Base-by-base conservation (phyloP, 2,329 filamentous ascomycete genomes). In the Penicillium sp. region DNA sequence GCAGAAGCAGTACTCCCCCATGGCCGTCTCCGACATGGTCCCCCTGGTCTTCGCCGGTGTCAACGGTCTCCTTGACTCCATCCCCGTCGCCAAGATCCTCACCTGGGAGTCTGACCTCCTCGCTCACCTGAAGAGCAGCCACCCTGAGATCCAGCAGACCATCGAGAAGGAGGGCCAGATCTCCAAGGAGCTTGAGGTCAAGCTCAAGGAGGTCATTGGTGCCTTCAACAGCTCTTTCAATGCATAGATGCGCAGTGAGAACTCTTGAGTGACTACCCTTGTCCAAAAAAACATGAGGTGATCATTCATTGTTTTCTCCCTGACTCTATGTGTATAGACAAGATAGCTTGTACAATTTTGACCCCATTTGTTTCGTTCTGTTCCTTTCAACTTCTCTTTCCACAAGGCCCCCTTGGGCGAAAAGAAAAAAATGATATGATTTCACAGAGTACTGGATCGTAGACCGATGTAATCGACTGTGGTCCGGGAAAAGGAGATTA, bases 21-120 rank as follows among this genome's bases (percentile, higher is more conserved):
- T 97, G 93, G 91, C 92, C 73, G 94, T 98, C 80, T 95, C 96
- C 87, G 94, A 99, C 87, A 98, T 98, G 94, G 95, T 99, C 86
- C 95, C 95, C 73, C 89, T 99, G 73, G 98, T 99, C 88, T 99
- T 88, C 84, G 94, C 95, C 72, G 95, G 95, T 96, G 92, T 99
- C 85, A 98, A 98, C 85, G 95, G 95, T 86, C 85, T 87, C 84
- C 89, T 99, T 72, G 95, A 99, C 85, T 79, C 69, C 74, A 86
- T 99, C 71, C 95, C 95, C 68, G 95, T 98, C 78, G 80, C 70
- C 88, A 96, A 94, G 90, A 91, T 99, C 74, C 88, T 95, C 69
- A 81, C 88, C 81, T 99, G 94, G 93, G 95, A 99, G 88, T 73
- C 89, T 76, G 94, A 98, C 84, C 96, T 96, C 90, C 86, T 97